Evolutionary conservation across 2,329 filamentous ascomycete genomes (phyloP).

Genomic region (Diaporthe sp.): DNA sequence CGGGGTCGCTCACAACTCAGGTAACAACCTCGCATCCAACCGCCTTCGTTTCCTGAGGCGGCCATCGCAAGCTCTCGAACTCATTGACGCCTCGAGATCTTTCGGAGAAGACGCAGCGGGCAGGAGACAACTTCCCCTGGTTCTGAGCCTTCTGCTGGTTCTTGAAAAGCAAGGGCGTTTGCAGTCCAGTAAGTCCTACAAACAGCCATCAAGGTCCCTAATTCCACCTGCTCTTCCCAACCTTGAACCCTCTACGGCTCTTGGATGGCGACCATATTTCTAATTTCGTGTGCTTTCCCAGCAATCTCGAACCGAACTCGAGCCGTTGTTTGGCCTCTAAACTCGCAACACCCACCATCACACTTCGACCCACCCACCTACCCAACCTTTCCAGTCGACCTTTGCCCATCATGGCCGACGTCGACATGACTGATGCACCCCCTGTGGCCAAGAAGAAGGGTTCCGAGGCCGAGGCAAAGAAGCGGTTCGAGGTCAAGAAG

Average conservation of each 20-base stretch:
- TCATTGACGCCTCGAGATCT: background rate
- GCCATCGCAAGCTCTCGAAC: background rate
- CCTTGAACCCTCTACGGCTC: background rate
- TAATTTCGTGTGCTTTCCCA: conserved; percentile 12
- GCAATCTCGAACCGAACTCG: background rate
- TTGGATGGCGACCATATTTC: background rate
- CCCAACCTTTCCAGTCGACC: conserved; percentile 31
- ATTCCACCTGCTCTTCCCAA: background rate
- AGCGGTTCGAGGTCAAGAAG: conserved; percentile 99
- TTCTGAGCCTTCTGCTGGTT: background rate
- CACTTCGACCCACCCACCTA: background rate
- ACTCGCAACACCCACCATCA: background rate
- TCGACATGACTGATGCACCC: conserved; percentile 94
- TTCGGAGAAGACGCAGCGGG: background rate
- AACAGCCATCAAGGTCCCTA: conserved; percentile 22
- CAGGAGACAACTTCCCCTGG: background rate
- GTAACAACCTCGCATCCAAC: conserved; percentile 1
- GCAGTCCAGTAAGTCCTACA: background rate
- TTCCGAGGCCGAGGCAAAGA: conserved; percentile 75
- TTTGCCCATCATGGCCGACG: conserved; percentile 80
- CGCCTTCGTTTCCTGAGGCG: background rate
- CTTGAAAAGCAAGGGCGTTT: background rate
- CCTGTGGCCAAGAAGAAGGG: conserved; percentile 65
- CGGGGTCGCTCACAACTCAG: background rate
- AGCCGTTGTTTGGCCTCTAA: background rate